phyloP scores from a whole-genome alignment of 169 alveolate genomes.

The Plasmodium blacklocki region DNA sequence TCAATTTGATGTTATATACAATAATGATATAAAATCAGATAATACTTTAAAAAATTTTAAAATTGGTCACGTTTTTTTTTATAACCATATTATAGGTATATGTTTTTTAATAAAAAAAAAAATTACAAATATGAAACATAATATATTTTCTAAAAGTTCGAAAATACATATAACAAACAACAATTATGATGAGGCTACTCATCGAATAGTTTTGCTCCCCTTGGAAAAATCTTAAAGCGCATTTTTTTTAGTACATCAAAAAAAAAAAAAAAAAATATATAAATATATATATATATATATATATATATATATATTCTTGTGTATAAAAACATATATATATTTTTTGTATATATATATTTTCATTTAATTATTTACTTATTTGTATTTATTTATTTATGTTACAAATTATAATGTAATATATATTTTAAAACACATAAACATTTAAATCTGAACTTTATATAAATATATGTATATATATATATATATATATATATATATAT shows the following conservation, averaged over 20 bases:
- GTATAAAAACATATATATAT: too few relatives aligned
- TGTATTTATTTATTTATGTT: background rate
- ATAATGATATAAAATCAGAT: background rate
- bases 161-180: conserved; percentile 44
- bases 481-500: too few relatives aligned
- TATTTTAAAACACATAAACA: too few relatives aligned
- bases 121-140: conserved; percentile 9
- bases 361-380: background rate
- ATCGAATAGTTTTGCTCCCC: conserved; percentile 33
- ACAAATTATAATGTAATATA: too few relatives aligned
- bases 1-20: conserved; percentile 19
- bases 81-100: conserved; percentile 61
- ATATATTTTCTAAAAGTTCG: conserved; percentile 25
- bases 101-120: conserved; percentile 57
- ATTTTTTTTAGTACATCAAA: background rate
- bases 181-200: conserved; percentile 2
- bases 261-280: too few relatives aligned
- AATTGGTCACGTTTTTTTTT: conserved; percentile 51
- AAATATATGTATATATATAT: too few relatives aligned
- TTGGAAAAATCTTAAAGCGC: background rate
- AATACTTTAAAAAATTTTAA: background rate
- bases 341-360: background rate
- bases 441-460: too few relatives aligned
- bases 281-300: too few relatives aligned
- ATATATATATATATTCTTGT: too few relatives aligned